phyloP scores from a whole-genome alignment of 73 alveolate genomes.

The Stentor roeselii region DNA sequence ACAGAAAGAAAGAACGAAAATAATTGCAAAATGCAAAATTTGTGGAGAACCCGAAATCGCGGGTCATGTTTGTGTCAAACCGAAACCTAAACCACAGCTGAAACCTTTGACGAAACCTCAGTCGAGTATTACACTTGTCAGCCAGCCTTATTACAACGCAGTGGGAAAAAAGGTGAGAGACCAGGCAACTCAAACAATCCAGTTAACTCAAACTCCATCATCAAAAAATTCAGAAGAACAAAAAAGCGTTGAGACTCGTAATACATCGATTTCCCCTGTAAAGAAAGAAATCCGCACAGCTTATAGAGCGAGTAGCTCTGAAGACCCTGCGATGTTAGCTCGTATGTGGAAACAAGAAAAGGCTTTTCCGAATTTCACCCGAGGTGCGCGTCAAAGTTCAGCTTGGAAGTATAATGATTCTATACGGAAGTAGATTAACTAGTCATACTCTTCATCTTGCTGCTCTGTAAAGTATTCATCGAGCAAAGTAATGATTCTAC shows the following conservation, averaged over 20 bases:
- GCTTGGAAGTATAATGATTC: constrained; percentile 1
- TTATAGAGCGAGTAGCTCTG: background rate
- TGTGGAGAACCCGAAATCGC: constrained; percentile 2
- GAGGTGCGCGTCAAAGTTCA: background rate
- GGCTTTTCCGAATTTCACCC: background rate
- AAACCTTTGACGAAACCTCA: constrained; percentile 7
- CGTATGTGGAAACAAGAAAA: background rate
- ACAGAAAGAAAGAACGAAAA: background rate
- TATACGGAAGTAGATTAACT: background rate
- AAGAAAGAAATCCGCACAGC: background rate
- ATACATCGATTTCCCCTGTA: background rate
- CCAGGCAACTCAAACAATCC: constrained; percentile 22
- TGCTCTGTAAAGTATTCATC: no score
- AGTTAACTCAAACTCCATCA: background rate
- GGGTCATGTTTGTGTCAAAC: background rate
- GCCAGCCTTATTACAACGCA: constrained; percentile 17
- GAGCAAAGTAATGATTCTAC: no score
- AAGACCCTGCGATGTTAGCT: background rate
- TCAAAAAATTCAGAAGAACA: background rate
- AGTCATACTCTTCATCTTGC: no score
- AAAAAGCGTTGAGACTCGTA: background rate
- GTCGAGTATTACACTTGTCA: background rate
- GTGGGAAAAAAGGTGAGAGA: constrained; percentile 24
- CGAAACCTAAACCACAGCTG: background rate
- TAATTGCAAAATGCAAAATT: background rate